phyloP scores from a whole-genome alignment of 2,329 filamentous ascomycete species.

The Colletotrichum lindemuthianum region DNA sequence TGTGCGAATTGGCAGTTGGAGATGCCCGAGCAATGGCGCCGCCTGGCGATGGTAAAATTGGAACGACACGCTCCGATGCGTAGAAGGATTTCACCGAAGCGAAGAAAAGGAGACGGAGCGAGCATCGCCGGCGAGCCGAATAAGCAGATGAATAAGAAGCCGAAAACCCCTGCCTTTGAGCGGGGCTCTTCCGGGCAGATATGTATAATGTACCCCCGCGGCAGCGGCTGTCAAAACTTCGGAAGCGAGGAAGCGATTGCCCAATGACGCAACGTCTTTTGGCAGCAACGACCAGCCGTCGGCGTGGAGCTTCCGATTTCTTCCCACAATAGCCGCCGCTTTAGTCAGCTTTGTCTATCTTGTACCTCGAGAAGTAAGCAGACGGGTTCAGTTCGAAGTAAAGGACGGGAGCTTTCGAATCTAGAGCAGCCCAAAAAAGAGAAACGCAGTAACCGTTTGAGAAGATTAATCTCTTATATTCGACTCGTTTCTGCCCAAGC shows the following conservation, averaged over 20 bases:
- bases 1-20: no score
- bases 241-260: slow-evolving; percentile 13
- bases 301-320: slow-evolving; percentile 31
- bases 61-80: background rate
- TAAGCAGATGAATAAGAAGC: slow-evolving; percentile 21
- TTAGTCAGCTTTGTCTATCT: background rate
- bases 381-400: background rate
- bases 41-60: no score
- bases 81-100: slow-evolving; percentile 1
- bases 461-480: no score
- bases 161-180: slow-evolving; percentile 25
- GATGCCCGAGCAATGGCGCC: no score
- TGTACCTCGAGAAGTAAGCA: background rate
- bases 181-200: background rate
- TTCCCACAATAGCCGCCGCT: slow-evolving; percentile 27
- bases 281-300: slow-evolving; percentile 14
- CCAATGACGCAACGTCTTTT: slow-evolving; percentile 23
- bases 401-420: no score
- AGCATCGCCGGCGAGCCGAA: slow-evolving; percentile 19
- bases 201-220: slow-evolving; percentile 15
- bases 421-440: no score
- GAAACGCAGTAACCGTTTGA: no score
- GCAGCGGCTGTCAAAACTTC: slow-evolving; percentile 8
- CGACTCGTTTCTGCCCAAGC: no score
- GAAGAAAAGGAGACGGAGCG: background rate